phyloP scores from a whole-genome alignment of 2,329 filamentous ascomycete species.

The Aspergillus floridensis region DNA sequence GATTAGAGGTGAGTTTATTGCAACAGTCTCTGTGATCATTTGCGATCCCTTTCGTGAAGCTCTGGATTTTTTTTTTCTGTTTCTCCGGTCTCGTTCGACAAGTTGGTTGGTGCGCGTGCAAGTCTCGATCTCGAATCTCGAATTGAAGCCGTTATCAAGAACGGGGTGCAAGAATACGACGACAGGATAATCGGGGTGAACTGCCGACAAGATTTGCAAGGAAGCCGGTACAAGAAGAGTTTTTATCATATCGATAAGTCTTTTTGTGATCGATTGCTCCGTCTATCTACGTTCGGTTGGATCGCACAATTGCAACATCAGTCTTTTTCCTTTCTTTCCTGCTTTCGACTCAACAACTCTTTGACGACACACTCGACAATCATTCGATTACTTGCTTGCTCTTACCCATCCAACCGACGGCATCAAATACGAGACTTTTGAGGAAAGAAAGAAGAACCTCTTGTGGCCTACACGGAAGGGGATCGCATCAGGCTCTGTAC shows the following conservation, averaged over 20 bases:
- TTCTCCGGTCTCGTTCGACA: background rate
- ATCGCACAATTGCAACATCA: background rate
- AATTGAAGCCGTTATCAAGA: background rate
- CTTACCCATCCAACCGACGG: background rate
- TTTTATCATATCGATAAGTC: background rate
- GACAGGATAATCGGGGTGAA: background rate
- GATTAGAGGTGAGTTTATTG: constrained; percentile 43
- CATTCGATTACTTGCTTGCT: background rate
- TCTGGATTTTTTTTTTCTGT: constrained; percentile 17
- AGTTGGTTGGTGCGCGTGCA: constrained; percentile 6
- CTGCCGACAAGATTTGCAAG: background rate
- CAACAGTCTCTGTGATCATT: constrained; percentile 14
- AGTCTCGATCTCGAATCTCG: background rate
- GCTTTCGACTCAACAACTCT: background rate
- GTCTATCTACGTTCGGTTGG: background rate
- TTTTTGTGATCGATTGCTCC: background rate
- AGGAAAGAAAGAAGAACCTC: background rate
- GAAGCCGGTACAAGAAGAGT: background rate
- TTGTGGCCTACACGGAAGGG: background rate
- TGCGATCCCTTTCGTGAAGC: constrained; percentile 17
- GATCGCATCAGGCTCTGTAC: constrained; percentile 1
- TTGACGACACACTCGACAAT: background rate
- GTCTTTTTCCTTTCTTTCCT: background rate
- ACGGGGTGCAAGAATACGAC: background rate
- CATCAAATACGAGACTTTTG: background rate